Percentiles rank a stretch among this genome's conserved stretches.
Evolutionary conservation across 805 yeast genomes (phyloP).

Genomic region (Saccharomycopsis sp.): DNA sequence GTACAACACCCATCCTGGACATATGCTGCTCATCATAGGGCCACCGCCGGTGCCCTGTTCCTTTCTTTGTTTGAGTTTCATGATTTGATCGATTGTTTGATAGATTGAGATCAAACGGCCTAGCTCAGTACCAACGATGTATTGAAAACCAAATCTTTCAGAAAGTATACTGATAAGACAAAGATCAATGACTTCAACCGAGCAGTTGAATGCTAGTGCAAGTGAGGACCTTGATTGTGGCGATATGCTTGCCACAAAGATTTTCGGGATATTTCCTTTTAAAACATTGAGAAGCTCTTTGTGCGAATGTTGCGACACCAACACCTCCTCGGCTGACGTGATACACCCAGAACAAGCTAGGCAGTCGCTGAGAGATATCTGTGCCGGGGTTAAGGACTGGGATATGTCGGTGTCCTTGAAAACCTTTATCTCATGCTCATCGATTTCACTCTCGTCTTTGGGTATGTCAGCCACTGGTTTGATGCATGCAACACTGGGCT

Average conservation of each 20-base stretch:
- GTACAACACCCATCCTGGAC: conserved; percentile 96
- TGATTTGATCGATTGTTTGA: conserved; percentile 38
- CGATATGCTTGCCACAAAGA: conserved; percentile 69
- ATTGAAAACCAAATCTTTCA: conserved; percentile 56
- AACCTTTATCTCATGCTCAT: conserved; percentile 51
- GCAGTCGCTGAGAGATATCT: conserved; percentile 86
- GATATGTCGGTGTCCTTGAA: conserved; percentile 45
- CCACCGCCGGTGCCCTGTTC: conserved; percentile 22
- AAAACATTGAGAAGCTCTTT: conserved; percentile 63
- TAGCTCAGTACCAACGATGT: conserved; percentile 77
- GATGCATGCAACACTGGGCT: conserved; percentile 91
- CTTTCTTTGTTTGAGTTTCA: conserved; percentile 13
- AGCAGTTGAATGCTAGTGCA: conserved; percentile 55
- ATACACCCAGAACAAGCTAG: conserved; percentile 96
- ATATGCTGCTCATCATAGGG: conserved; percentile 65
- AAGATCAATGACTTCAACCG: conserved; percentile 53
- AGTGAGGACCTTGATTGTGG: conserved; percentile 84
- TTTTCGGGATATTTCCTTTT: conserved; percentile 28
- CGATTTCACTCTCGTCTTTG: conserved; percentile 59
- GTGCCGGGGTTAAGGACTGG: conserved; percentile 63
- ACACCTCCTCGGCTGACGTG: conserved; percentile 93
- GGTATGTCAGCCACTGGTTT: conserved; percentile 35
- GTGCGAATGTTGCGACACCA: conserved; percentile 87
- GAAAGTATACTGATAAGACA: conserved; percentile 52
- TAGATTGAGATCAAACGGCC: conserved; percentile 66